phyloP scores from a whole-genome alignment of 2,329 filamentous ascomycete genomes.

The Fusarium sp. region DNA sequence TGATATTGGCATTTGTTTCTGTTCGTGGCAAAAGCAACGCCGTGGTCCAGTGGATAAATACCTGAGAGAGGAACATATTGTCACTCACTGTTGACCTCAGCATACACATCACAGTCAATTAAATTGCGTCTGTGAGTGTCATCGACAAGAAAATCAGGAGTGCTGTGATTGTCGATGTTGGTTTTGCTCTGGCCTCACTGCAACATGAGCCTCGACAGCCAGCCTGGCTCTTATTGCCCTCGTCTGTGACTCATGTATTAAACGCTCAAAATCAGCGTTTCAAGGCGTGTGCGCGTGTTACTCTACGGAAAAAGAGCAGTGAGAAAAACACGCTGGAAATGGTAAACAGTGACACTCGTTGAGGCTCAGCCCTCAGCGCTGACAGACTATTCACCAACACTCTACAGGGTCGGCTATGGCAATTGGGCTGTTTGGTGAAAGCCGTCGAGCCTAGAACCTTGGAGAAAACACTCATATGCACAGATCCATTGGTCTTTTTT shows the following conservation, averaged over 20 bases:
- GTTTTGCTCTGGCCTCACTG: neutral
- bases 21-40: neutral
- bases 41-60: neutral
- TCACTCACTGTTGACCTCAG: no score
- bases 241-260: neutral
- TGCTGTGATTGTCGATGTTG: neutral
- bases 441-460: neutral
- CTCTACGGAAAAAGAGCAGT: no score
- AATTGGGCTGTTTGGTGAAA: neutral
- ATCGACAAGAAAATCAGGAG: neutral
- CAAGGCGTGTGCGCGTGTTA: no score
- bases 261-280: neutral
- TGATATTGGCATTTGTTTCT: neutral
- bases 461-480: no score
- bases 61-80: neutral
- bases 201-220: neutral
- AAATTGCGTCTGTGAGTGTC: fast-evolving
- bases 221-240: no score
- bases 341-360: no score
- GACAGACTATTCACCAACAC: neutral
- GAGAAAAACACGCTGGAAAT: neutral
- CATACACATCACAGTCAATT: neutral
- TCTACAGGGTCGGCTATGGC: no score
- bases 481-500: no score
- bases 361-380: no score